Percentiles rank a stretch among this genome's conserved stretches.
Conservation (phyloP, 331 rosid genomes). For the Acacia pycnantha region DNA sequence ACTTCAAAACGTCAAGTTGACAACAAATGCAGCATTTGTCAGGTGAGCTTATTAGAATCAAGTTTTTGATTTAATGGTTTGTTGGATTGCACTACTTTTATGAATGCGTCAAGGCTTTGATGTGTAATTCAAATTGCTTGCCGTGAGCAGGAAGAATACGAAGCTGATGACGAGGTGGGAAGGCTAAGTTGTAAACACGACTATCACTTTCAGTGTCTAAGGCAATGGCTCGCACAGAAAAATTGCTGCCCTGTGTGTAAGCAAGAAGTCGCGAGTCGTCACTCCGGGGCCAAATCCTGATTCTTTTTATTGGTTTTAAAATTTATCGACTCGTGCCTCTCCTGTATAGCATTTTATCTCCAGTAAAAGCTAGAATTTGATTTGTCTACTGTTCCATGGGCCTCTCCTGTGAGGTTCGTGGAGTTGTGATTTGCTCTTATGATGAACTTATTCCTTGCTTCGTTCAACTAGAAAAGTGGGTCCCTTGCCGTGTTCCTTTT, state of each 20-base stretch:
- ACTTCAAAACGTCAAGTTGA: constrained; percentile 47
- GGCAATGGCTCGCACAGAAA: constrained; percentile 82
- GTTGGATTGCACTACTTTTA: neutral
- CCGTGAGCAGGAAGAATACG: constrained; percentile 79
- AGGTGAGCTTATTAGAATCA: constrained; percentile 46
- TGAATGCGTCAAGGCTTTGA: neutral
- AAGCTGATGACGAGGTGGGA: constrained; percentile 78
- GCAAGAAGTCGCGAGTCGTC: constrained; percentile 59
- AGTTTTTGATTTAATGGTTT: neutral
- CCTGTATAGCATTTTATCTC: constrained; percentile 58
- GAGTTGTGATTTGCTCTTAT: neutral
- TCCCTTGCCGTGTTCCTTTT: neutral
- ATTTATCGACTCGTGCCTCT: constrained; percentile 10
- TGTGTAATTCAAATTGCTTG: constrained; percentile 15
- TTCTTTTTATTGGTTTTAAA: neutral
- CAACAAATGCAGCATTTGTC: constrained; percentile 84
- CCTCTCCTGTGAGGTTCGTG: neutral
- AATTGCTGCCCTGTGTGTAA: constrained; percentile 91
- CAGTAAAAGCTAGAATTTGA: constrained; percentile 37
- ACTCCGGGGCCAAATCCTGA: constrained; percentile 26
- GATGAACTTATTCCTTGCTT: neutral
- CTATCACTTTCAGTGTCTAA: constrained; percentile 73
- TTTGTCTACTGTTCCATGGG: neutral
- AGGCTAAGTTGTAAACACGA: constrained; percentile 74
- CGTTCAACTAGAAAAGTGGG: neutral